Conservation (phyloP, 2,329 filamentous ascomycete genomes). For the Aspergillus arachidicola region DNA sequence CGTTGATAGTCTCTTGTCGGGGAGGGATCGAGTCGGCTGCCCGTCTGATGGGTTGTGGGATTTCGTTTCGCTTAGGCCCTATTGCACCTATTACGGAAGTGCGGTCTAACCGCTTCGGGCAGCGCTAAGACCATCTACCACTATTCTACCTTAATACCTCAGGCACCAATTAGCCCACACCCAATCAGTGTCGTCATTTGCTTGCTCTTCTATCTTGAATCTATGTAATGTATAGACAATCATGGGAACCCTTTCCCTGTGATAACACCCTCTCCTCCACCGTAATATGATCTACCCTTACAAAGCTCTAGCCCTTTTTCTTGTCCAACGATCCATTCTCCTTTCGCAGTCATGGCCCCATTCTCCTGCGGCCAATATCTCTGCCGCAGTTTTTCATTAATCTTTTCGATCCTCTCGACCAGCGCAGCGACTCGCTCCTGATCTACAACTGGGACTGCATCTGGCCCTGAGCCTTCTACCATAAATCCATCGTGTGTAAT, state of each 20-base stretch:
- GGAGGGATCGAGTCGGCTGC: slow-evolving; percentile 37
- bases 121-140: slow-evolving; percentile 19
- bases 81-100: slow-evolving; percentile 38
- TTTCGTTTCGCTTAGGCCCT: slow-evolving; percentile 49
- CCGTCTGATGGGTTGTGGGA: slow-evolving; percentile 43
- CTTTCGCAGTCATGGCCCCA: slow-evolving; percentile 48
- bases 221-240: neutral
- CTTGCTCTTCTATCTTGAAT: neutral
- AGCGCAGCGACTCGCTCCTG: slow-evolving; percentile 63
- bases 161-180: slow-evolving; percentile 8
- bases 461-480: slow-evolving; percentile 37
- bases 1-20: slow-evolving; percentile 45
- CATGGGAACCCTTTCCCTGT: slow-evolving; percentile 53
- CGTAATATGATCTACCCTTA: slow-evolving; percentile 82
- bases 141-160: slow-evolving; percentile 17
- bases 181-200: neutral
- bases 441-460: slow-evolving; percentile 36
- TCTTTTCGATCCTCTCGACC: slow-evolving; percentile 69
- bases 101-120: slow-evolving; percentile 32
- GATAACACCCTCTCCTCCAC: slow-evolving; percentile 70
- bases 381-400: slow-evolving; percentile 73
- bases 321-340: slow-evolving; percentile 86
- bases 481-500: slow-evolving; percentile 64
- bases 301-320: slow-evolving; percentile 78
- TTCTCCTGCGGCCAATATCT: slow-evolving; percentile 67